Evolutionary conservation across 75 land plant species (phyloP).

Genomic region (Selaginella tamariscina): DNA sequence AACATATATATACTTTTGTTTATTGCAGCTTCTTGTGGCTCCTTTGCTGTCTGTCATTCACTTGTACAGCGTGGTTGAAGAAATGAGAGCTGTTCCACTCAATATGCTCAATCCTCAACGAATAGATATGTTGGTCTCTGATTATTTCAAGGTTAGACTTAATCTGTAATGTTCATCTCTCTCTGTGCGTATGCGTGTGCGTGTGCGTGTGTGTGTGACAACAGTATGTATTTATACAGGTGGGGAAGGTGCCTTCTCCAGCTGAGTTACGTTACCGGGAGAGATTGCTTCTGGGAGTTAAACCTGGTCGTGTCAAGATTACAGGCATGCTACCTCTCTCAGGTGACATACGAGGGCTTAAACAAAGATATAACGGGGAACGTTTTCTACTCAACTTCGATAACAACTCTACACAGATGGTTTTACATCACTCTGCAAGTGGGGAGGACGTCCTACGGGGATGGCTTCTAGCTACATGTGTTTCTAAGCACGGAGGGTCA

Average conservation of each 20-base stretch:
- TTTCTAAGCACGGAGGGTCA: slow-evolving; percentile 22
- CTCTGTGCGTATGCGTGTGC: too few relatives aligned
- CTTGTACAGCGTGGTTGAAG: slow-evolving; percentile 64
- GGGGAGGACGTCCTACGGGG: slow-evolving; percentile 93
- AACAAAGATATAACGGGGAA: slow-evolving; percentile 47
- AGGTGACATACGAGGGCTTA: slow-evolving; percentile 35
- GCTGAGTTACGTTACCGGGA: slow-evolving; percentile 81
- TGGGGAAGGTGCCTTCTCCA: slow-evolving; percentile 60
- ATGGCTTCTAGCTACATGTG: slow-evolving; percentile 84
- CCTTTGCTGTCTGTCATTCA: slow-evolving; percentile 78
- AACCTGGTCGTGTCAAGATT: slow-evolving; percentile 72
- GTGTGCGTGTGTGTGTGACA: too few relatives aligned
- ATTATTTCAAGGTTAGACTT: slow-evolving; percentile 53
- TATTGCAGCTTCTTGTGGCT: slow-evolving; percentile 61
- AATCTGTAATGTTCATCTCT: slow-evolving; percentile 13
- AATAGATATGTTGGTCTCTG: slow-evolving; percentile 78
- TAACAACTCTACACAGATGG: slow-evolving; percentile 45
- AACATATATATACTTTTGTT: neutral
- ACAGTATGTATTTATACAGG: slow-evolving; percentile 37
- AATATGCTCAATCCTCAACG: slow-evolving; percentile 93
- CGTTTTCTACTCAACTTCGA: slow-evolving; percentile 50
- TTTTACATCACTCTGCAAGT: slow-evolving; percentile 62
- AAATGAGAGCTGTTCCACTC: slow-evolving; percentile 91
- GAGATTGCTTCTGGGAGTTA: slow-evolving; percentile 52
- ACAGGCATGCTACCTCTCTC: slow-evolving; percentile 32